Evolutionary conservation across 129 eudicot species (phyloP).

Genomic region (Lonicera japonica): DNA sequence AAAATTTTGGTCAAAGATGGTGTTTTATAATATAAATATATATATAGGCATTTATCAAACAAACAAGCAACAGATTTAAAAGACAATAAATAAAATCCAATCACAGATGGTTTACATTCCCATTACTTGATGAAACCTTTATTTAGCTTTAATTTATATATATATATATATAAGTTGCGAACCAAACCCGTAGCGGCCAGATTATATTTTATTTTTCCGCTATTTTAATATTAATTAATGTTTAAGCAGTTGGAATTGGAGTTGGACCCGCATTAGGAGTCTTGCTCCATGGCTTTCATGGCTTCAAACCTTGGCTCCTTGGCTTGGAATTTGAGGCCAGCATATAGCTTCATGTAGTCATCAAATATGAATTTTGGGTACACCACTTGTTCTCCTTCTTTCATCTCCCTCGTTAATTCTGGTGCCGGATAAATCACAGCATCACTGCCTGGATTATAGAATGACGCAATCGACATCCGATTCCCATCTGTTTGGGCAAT

Average conservation of each 20-base stretch:
- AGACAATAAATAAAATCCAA: too few relatives aligned
- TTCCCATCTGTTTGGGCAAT: conserved; percentile 49
- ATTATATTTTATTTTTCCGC: too few relatives aligned
- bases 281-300: conserved; percentile 46
- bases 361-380: conserved; percentile 60
- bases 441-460: conserved; percentile 57
- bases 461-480: conserved; percentile 65
- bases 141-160: too few relatives aligned
- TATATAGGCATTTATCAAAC: too few relatives aligned
- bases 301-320: conserved; percentile 71
- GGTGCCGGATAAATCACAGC: conserved; percentile 57
- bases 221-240: too few relatives aligned
- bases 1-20: too few relatives aligned
- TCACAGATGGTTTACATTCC: too few relatives aligned
- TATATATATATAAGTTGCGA: too few relatives aligned
- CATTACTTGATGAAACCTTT: too few relatives aligned
- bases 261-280: conserved; percentile 27
- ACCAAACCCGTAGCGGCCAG: too few relatives aligned
- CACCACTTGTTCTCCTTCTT: conserved; percentile 24
- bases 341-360: conserved; percentile 65
- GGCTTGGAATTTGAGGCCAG: conserved; percentile 54
- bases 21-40: too few relatives aligned
- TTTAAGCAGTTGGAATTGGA: conserved; percentile 38
- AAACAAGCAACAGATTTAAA: too few relatives aligned
- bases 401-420: conserved; percentile 33